A percentile compares a stretch with the other conserved stretches of the same genome.
These are phyloP conservation scores for Liriodendron chinense DNA, from an alignment of 164 flowering plant genomes.

Conservation along the genomic window DNA sequence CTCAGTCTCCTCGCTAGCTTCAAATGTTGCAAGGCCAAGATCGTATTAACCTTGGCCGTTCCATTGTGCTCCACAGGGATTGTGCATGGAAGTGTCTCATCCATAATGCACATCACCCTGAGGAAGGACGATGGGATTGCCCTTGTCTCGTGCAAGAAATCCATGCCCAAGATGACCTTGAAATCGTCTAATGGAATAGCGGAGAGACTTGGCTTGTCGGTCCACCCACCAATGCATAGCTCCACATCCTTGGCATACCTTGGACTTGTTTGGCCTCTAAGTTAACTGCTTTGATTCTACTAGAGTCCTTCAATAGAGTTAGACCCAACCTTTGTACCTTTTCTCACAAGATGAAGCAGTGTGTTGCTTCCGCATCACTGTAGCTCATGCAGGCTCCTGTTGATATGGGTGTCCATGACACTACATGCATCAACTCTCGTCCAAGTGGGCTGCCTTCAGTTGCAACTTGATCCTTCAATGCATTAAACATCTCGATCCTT, in stretches of 20 bases:
- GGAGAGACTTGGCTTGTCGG: not conserved
- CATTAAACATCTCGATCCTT: not conserved
- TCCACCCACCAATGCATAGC: not conserved
- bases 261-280: not conserved
- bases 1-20: too few relatives aligned
- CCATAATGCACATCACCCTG: too few relatives aligned
- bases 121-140: not conserved
- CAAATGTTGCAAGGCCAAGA: too few relatives aligned
- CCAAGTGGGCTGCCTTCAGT: not conserved
- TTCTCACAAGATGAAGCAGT: not conserved
- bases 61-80: too few relatives aligned
- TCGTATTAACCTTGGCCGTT: too few relatives aligned
- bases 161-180: not conserved
- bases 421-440: not conserved
- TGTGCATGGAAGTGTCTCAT: too few relatives aligned
- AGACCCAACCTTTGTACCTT: constrained; percentile 1
- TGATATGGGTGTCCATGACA: not conserved
- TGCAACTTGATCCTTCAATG: not conserved
- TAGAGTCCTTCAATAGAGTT: not conserved
- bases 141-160: not conserved
- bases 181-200: not conserved
- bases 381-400: not conserved
- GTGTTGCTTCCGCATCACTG: constrained; percentile 2
- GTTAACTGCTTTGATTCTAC: not conserved
- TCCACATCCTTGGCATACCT: not conserved